Evolutionary conservation across 768 basidiomycete species (phyloP), one percentile per base, ranked within the genome.

Genomic region (Lentinula raphanica): DNA sequence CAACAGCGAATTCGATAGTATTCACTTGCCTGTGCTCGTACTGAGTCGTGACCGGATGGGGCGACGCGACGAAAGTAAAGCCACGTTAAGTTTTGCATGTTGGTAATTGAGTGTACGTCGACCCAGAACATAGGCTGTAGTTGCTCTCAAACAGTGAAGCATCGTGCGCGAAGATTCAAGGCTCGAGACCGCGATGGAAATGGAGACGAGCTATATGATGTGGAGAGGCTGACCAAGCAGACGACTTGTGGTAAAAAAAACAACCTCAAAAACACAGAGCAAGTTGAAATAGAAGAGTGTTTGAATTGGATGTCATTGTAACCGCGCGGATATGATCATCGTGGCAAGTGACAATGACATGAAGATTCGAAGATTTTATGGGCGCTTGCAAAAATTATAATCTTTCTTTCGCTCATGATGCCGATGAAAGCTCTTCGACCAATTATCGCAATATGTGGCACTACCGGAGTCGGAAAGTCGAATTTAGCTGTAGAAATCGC

Each of bases 391-490:
- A n/a, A 29, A 21, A 7, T 35, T 35, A 35, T 5, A 8, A 7
- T 8, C 32, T 7, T 35, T 35, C 32, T 35, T 13, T 35, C 13
- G 39, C 42, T 28, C n/a, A 38, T 64, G 27, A 49, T 56, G 12
- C 17, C 39, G 48, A 29, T 58, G 59, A 78, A 79, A 74, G 68
- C 79, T 58, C 65, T 81, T 40, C 78, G 76, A 29, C 90, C 91
- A 21, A 73, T 97, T 63, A 84, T 98, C 54, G 81, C 88, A 17
- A 85, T 98, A 53, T 92, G 92, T 59, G 96, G 96, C 32, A 94
- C 96, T 0, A 99, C 96, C 25, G 90, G 96, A 23, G 94, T 95
- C 15, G 97, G 97, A 51, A 99, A 98, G 73, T 95, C 94, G 12
- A 90, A 90, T 57, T 79, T 98, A 7, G 91, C 91, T 3, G 83